Evolutionary conservation across 768 basidiomycete genomes (phyloP), one percentile per base, ranked within the genome.

Genomic region (Macrolepiota fuliginosa): DNA sequence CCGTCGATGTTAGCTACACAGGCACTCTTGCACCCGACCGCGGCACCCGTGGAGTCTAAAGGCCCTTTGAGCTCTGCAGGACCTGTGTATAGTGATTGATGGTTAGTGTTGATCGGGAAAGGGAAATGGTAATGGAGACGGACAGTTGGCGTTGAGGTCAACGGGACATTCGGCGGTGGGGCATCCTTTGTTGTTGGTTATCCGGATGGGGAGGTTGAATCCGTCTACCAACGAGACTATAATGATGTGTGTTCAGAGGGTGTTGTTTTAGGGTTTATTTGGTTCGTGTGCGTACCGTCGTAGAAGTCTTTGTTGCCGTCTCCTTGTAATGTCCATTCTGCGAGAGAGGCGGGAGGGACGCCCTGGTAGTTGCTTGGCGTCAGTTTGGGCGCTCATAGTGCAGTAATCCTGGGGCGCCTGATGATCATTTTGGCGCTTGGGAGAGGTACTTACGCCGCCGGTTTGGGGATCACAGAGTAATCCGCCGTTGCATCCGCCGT

Each of bases 301-400:
- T 88, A 89, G 62, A 74, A 85, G 64, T 87, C 86, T 1, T 36
- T 15, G 40, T 73, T 76, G 4, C 73, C 76, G 40, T 68, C 64
- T 4, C 66, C 76, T 54, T 73, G 66, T 9, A 89, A 73, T n/a
- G 85, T 88, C 74, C 82, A 89, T 65, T 90, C 87, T 0, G 89
- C 89, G 39, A 89, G 74, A 1, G 82, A 80, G 2, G 83, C 88
- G 49, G 89, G 89, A 29, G 88, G 87, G 17, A 85, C 81, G 54
- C 82, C 83, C 72, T 58, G 39, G 32, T 6, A 40, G 10, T 10
- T 17, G 25, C 9, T 9, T 39, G 12, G 7, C 25, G 17, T n/a
- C 37, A n/a, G n/a, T n/a, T n/a, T n/a, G n/a, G n/a, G n/a, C n/a
- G n/a, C n/a, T n/a, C n/a, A n/a, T n/a, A n/a, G n/a, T n/a, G n/a